Percentiles rank a stretch among this genome's conserved stretches.
Evolutionary conservation across 495 filamentous ascomycete species (phyloP).

Genomic region (Penicillium subrubescens): DNA sequence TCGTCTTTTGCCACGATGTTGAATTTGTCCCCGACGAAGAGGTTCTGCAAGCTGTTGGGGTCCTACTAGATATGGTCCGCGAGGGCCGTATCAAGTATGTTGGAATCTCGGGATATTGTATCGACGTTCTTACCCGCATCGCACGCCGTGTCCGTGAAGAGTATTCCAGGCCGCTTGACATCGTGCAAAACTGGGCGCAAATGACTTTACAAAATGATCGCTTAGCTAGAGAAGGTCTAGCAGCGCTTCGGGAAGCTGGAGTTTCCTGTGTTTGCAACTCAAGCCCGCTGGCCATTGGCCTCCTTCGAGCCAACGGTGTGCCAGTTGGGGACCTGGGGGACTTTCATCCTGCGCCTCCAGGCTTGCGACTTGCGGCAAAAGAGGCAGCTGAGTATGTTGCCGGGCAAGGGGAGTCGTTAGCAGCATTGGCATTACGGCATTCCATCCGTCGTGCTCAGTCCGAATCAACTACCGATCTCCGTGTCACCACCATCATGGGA

Average conservation of each 20-base stretch:
- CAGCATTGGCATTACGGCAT: constrained; percentile 32
- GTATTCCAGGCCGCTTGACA: constrained; percentile 79
- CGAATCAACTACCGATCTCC: constrained; percentile 14
- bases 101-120: constrained; percentile 84
- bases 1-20: constrained; percentile 68
- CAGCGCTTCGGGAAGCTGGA: constrained; percentile 60
- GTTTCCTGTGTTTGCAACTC: constrained; percentile 81
- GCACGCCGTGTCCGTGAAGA: constrained; percentile 62
- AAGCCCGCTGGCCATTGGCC: constrained; percentile 76
- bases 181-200: constrained; percentile 79
- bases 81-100: constrained; percentile 67
- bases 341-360: constrained; percentile 75
- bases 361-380: constrained; percentile 56
- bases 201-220: constrained; percentile 79
- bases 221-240: constrained; percentile 52
- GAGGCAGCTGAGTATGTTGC: constrained; percentile 57
- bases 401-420: constrained; percentile 61
- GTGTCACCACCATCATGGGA: constrained; percentile 24
- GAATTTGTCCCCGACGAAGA: constrained; percentile 60
- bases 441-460: constrained; percentile 20
- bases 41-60: constrained; percentile 55
- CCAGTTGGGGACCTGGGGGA: constrained; percentile 68
- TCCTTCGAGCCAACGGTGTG: constrained; percentile 71
- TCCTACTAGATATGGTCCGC: constrained; percentile 68
- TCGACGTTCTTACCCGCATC: constrained; percentile 62